Evolutionary conservation across 306 rosid species (phyloP), one percentile per base, ranked within the genome.

Genomic region (Abrus pulchellus): DNA sequence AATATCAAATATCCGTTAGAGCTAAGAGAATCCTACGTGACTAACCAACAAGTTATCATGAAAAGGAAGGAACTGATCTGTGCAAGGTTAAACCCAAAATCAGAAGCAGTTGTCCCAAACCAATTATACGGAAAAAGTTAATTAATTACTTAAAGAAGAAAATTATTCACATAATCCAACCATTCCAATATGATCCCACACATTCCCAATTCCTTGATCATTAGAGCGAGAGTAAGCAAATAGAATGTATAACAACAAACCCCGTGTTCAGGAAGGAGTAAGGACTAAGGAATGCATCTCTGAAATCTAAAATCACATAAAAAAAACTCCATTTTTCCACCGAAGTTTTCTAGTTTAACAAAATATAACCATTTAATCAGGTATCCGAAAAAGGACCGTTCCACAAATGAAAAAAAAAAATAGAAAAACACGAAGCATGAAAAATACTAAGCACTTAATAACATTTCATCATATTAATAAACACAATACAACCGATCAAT

Each of bases 21-120:
- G 2, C 54, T 53, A 14, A 63, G 27, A 70, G 3, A 68, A 63
- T 36, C 55, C 11, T 68, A n/a, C 27, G 32, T 6, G 45, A 45
- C 61, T 44, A 57, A 28, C 75, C 62, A 60, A 34, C 29, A 70
- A 75, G 65, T 14, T 33, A 38, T 49, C 72, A 74, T 61, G 49
- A 43, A 33, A 27, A 61, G 68, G 68, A 34, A 33, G 48, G 62
- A 55, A 67, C 29, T 68, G 20, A 64, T 34, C 38, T 52, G 56
- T 53, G 66, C 53, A 68, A 57, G 33, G 62, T 12, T 50, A 60
- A 20, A 59, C 63, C 28, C 4, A 59, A 67, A 40, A 76, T 73
- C 72, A 68, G 63, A 75, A 38, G 49, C 72, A 48, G n/a, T 27
- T 5, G 0, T 12, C n/a, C 47, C 44, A 54, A 71, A 30, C 40